Conservation (phyloP, 306 rosid species). For the Pterocarpus macrocarpus region DNA sequence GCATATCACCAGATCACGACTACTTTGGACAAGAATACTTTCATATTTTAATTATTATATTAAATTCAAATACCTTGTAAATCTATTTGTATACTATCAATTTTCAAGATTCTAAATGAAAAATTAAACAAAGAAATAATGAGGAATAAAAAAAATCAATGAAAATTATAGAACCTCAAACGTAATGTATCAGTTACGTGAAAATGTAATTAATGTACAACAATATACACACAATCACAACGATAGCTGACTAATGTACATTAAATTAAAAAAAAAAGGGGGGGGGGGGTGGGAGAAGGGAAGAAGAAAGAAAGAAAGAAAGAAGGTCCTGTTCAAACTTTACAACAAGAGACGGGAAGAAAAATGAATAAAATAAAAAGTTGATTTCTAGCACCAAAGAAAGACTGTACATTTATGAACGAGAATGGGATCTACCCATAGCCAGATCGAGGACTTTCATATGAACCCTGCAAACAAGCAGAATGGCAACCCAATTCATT, state of each 20-base stretch:
- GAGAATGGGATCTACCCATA: not conserved
- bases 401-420: conserved; percentile 37
- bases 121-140: no score
- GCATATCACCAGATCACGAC: not conserved
- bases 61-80: no score
- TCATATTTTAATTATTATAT: no score
- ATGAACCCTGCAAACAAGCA: conserved; percentile 20
- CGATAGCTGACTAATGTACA: conserved; percentile 30
- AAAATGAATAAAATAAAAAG: not conserved
- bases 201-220: conserved; percentile 35
- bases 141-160: no score
- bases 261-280: not conserved
- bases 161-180: not conserved
- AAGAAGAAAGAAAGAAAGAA: not conserved
- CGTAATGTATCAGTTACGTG: not conserved
- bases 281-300: no score
- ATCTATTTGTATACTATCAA: no score
- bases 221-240: conserved; percentile 13
- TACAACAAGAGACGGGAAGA: not conserved
- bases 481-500: not conserved
- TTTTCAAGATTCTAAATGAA: no score
- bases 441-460: not conserved
- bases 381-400: conserved; percentile 34
- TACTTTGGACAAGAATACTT: not conserved
- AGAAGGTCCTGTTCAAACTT: conserved; percentile 14